Conservation (phyloP, 106 monocot genomes). For the Platanthera zijinensis region DNA sequence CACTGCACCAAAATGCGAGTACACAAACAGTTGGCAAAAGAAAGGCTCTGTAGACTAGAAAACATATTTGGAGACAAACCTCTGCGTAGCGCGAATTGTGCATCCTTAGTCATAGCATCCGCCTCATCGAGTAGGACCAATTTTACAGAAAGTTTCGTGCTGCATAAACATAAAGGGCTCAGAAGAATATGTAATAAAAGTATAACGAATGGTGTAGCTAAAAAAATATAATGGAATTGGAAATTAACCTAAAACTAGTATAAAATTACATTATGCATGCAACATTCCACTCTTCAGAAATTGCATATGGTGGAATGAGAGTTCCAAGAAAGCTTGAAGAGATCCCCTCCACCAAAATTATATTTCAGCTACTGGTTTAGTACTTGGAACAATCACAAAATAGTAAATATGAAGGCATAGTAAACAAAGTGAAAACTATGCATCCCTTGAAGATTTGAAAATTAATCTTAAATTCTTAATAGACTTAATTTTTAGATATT, state of each 20-base stretch:
- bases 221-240: background rate
- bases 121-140: slow-evolving; percentile 93
- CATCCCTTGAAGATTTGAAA: too few species aligned
- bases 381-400: background rate
- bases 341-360: background rate
- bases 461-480: too few species aligned
- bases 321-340: background rate
- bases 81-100: slow-evolving; percentile 95
- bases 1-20: slow-evolving; percentile 35
- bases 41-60: slow-evolving; percentile 7
- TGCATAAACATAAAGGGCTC: slow-evolving; percentile 14
- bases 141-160: slow-evolving; percentile 67
- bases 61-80: slow-evolving; percentile 30
- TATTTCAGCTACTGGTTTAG: background rate
- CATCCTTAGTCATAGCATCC: slow-evolving; percentile 99
- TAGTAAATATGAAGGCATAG: background rate
- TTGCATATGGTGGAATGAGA: background rate
- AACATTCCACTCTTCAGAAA: background rate
- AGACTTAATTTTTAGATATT: background rate
- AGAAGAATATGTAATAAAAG: background rate
- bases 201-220: background rate
- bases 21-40: slow-evolving; percentile 2
- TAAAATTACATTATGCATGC: background rate
- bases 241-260: background rate
- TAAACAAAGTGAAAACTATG: background rate